Evolutionary conservation across 345 rosid species (phyloP).

Genomic region (Crucihimalaya himalaica): DNA sequence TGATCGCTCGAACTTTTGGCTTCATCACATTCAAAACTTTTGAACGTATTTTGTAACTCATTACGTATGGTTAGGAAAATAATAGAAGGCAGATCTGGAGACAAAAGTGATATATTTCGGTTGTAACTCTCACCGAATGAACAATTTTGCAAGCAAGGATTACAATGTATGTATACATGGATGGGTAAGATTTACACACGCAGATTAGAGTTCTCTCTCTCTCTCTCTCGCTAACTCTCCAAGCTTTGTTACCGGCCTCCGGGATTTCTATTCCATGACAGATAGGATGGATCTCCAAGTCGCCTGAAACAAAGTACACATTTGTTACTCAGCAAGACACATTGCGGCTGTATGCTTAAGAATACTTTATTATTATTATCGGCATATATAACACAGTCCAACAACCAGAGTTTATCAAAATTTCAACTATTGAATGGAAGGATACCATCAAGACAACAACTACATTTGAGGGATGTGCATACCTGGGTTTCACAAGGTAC

Average conservation of each 20-base stretch:
- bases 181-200: constrained; percentile 33
- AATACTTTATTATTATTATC: not conserved
- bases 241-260: constrained; percentile 53
- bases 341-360: not conserved
- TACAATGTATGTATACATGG: constrained; percentile 29
- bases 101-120: constrained; percentile 16
- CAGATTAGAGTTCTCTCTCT: not conserved
- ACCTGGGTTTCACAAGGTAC: constrained; percentile 95
- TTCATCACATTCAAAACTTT: not conserved
- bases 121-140: not conserved
- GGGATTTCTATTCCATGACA: constrained; percentile 95
- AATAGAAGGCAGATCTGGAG: not conserved
- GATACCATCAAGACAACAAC: constrained; percentile 17
- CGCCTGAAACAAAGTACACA: constrained; percentile 53
- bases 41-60: not conserved
- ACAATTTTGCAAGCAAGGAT: constrained; percentile 10
- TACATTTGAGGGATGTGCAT: constrained; percentile 22
- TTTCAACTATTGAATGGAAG: constrained; percentile 1
- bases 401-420: not conserved
- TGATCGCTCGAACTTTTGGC: constrained; percentile 9
- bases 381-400: not conserved
- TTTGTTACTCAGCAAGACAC: constrained; percentile 7
- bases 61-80: not conserved
- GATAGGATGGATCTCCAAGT: constrained; percentile 89
- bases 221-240: not conserved